Base-by-base conservation (phyloP, 768 basidiomycete species). In the Leccinum arenicola region DNA sequence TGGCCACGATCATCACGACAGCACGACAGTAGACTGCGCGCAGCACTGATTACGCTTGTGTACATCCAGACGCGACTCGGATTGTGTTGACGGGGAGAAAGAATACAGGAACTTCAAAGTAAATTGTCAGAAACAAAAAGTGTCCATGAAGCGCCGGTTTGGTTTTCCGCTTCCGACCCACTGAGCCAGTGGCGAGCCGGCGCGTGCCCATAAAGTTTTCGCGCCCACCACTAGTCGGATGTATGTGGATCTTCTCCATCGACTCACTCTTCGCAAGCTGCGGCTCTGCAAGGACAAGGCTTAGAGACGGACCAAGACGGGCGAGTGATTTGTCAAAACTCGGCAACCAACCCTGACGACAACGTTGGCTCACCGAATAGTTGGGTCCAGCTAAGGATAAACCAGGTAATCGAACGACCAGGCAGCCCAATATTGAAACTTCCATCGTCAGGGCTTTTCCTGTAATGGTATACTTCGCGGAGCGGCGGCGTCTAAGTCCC, bases 151-250 rank as follows among this genome's bases (percentile, higher is more conserved):
- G 21, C 36, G 53, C 31, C 49, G 47, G 50, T 40, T 29, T 38
- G 57, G 54, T 61, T 69, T 71, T 62, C 64, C 64, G 64, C 61
- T 62, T 66, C 66, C 62, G 59, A 68, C 35, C 50, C 51, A 40
- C 43, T 14, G 12, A 14, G 6, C 35, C 35, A 35, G 12, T 54
- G 57, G 57, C 54, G 50, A 58, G 40, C 61, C 54, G 52, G 33
- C 58, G 19, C 43, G n/a, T 17, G 54, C 25, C 48, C 21, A 40
- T n/a, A 43, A 57, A 52, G 65, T 51, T 61, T 59, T 58, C 36
- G 55, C 63, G 52, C 49, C 40, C 60, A 61, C 57, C 59, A 49
- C 62, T 27, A 45, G 58, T 33, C 60, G 15, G 54, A 58, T 50
- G 43, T 25, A 40, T 55, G 57, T 60, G 52, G 57, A 67, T 58